Evolutionary conservation across 2,329 filamentous ascomycete species (phyloP).

Genomic region (Penicillium sp.): DNA sequence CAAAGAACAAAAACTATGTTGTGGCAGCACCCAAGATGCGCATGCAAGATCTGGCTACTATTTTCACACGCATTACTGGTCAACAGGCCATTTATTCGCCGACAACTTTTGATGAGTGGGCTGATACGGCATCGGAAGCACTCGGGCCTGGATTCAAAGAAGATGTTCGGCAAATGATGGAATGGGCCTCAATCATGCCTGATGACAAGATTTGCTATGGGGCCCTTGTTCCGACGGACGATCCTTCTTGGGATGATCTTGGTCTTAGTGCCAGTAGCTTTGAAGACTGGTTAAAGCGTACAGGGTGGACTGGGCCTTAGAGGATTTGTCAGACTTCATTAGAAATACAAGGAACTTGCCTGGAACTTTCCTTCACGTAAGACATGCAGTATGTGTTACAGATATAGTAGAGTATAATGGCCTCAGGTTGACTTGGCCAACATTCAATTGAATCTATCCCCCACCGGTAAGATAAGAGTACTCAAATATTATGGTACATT

Average conservation of each 20-base stretch:
- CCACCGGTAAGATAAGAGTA: no score
- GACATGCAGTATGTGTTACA: no score
- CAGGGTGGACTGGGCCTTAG: no score
- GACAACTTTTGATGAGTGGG: neutral
- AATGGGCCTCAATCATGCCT: neutral
- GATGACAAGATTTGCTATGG: neutral
- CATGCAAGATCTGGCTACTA: neutral
- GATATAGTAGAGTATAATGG: no score
- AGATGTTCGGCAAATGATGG: neutral
- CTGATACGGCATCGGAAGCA: neutral
- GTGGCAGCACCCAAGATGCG: neutral
- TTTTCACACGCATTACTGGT: neutral
- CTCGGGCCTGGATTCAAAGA: neutral
- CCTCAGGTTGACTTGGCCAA: no score
- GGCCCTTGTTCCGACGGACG: neutral
- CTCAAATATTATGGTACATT: no score
- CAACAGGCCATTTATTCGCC: neutral
- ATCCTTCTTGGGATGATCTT: neutral
- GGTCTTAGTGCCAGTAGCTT: neutral
- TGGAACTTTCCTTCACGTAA: no score
- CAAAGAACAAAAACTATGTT: neutral
- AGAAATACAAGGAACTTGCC: no score
- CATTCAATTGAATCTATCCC: no score
- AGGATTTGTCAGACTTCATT: no score
- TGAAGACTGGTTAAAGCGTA: neutral